These are phyloP conservation scores for Aschersonia sp. DNA, from an alignment of 2,329 filamentous ascomycete species.

Conservation along the genomic window DNA sequence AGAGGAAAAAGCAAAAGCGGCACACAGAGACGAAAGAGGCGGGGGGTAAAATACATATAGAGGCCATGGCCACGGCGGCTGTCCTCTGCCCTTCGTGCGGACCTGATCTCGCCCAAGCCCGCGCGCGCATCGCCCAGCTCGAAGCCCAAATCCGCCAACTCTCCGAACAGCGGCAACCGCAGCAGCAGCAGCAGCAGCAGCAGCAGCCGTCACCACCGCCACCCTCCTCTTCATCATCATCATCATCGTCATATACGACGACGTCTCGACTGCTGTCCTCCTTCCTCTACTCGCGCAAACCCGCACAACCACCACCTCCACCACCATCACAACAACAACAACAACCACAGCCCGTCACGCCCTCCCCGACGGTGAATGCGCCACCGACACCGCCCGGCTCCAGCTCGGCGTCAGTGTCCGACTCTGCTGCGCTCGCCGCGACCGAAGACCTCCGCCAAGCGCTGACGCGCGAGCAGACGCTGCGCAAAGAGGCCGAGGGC, in stretches of 20 bases:
- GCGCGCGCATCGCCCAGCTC: conserved; percentile 51
- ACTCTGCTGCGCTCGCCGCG: conserved; percentile 9
- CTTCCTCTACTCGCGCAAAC: conserved; percentile 31
- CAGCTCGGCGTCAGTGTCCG: not conserved
- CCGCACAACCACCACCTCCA: conserved; percentile 11
- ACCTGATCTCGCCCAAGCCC: conserved; percentile 35
- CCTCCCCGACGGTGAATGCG: no score
- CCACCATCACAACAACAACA: not conserved
- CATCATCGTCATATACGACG: no score
- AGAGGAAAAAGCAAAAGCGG: conserved; percentile 7
- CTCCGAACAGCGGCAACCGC: conserved; percentile 40
- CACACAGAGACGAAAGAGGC: not conserved
- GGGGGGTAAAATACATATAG: no score
- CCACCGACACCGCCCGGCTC: no score
- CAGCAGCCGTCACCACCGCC: no score
- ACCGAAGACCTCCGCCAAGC: conserved; percentile 43
- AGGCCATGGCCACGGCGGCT: no score
- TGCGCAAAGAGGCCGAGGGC: conserved; percentile 55
- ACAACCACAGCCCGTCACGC: not conserved
- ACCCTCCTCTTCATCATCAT: no score
- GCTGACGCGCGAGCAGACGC: conserved; percentile 49
- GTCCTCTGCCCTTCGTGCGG: conserved; percentile 10
- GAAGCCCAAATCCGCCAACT: conserved; percentile 56
- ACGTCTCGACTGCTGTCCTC: conserved; percentile 22
- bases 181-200: no score